Evolutionary conservation across 129 eudicot genomes (phyloP).

Genomic region (carrot (Daucus carota)): DH1_v3.0 NC_030387.2:10056501-10057000

Average conservation of each 20-base stretch:
- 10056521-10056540: not conserved
- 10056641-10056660: slow-evolving; percentile 90
- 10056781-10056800: slow-evolving; percentile 34
- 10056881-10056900: slow-evolving; percentile 91
- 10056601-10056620: slow-evolving; percentile 52
- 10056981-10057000: slow-evolving; percentile 72
- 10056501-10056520: not conserved
- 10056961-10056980: slow-evolving; percentile 67
- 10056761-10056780: slow-evolving; percentile 80
- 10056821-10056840: slow-evolving; percentile 39
- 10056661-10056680: slow-evolving; percentile 86
- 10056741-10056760: slow-evolving; percentile 35
- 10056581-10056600: slow-evolving; percentile 2
- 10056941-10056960: slow-evolving; percentile 74
- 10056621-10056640: slow-evolving; percentile 89
- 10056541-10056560: not conserved
- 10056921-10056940: slow-evolving; percentile 89
- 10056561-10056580: not conserved
- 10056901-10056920: slow-evolving; percentile 87
- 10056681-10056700: slow-evolving; percentile 70
- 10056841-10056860: slow-evolving; percentile 39
- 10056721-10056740: slow-evolving; percentile 31
- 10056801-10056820: slow-evolving; percentile 38
- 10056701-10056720: slow-evolving; percentile 70
- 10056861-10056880: slow-evolving; percentile 51